Base-by-base conservation (phyloP, 2,329 filamentous ascomycete species). In the Aspergillus uvarum region DNA sequence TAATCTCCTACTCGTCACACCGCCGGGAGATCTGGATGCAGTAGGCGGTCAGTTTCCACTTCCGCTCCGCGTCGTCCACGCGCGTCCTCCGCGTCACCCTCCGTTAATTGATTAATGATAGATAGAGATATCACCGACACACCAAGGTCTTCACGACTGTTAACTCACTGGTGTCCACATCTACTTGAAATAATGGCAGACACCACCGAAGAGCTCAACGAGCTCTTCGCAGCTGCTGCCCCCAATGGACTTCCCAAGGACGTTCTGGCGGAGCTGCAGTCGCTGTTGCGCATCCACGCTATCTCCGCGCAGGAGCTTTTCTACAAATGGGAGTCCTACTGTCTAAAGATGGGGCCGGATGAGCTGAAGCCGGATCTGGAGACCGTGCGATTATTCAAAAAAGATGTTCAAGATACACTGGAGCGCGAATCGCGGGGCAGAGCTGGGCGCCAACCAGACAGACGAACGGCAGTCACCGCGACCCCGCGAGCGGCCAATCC, bases 251-350 rank as follows among this genome's bases (percentile, higher is more conserved):
- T 98, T 5, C 86, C 91, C 63, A 80, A 87, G 64, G 94, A 98
- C 75, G 85, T 98, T 59, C 80, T 92, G 65, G 80, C 83, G 56
- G 93, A 97, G 78, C 82, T 99, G 66, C 85, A 89, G 72, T 96
- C 92, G 60, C 96, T 96, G 73, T 85, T 95, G 79, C 87, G 89
- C 57, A 82, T 98, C 61, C 91, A 97, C 77, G 87, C 87, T 51
- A 84, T 98, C 62, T 86, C 87, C 16, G 83, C 88, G 35, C 88
- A 98, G 74, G 95, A 98, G 73, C 82, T 98, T 26, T 97, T 92
- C 77, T 97, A 92, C 86, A 98, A 98, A 83, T 99, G 95, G 95
- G 95, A 99, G 76, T 94, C 92, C 0, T 98, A 97, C 82, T 93
- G 90, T 76, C 89, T 99, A 74, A 96, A 94, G 77, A 92, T 98